Evolutionary conservation across 345 rosid genomes (phyloP), one percentile per base, ranked within the genome.

Genomic region (Iberis pinnata): DNA sequence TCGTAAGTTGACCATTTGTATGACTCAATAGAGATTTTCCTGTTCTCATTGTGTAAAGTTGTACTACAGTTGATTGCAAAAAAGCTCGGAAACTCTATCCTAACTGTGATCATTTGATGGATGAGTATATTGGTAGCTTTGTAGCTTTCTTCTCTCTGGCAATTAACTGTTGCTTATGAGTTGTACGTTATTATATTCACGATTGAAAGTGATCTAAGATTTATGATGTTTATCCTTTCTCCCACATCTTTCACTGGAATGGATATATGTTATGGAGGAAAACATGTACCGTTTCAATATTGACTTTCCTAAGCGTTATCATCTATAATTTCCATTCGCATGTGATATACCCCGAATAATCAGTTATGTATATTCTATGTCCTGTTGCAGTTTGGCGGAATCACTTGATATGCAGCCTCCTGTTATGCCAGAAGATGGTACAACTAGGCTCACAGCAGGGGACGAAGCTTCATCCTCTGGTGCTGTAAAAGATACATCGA

Each of bases 321-420:
- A 66, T 44, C 37, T 51, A 38, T 33, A 45, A 31, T 33, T 31
- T 31, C 35, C 35, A 31, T 31, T 11, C 9, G 9, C 9, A 51
- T 52, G 17, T 1, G 12, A 12, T 61, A 42, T 24, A 32, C 18
- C 24, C 16, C 8, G 11, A 18, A 27, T 41, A 43, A 29, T 29
- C 39, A 27, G 48, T 38, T 38, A 24, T 42, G n/a, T 46, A 24
- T 48, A 19, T 35, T 35, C 6, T 59, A 29, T 12, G 24, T 54
- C 43, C 36, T 53, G 18, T 60, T 39, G 31, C 83, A 93, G 99
- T 50, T 76, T 93, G 66, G 97, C 99, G 33, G 99, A 93, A 77
- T 76, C 97, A 49, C 87, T 93, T 56, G 95, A 93, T 74, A 86
- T 82, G 99, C 97, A 93, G 73, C 89, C 95, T 70, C 97, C 97